Base-by-base conservation (phyloP, 2,329 filamentous ascomycete genomes). In the Talaromyces sp. region DNA sequence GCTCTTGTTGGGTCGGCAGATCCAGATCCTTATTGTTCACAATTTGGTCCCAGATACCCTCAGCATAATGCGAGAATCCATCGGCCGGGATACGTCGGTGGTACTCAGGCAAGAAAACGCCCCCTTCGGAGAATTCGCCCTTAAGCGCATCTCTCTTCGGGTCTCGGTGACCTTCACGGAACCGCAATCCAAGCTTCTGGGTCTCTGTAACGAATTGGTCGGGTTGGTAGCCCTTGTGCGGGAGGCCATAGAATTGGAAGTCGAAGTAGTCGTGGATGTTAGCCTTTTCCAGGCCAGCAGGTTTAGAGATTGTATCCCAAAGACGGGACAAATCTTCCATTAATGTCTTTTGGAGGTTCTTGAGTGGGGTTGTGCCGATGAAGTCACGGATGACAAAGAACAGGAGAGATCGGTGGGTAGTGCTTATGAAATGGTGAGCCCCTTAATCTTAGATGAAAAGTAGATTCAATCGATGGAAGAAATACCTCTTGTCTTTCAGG, bases 371-470 rank as follows among this genome's bases (percentile, higher is more conserved):
- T 43, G 86, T 90, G 60, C 94, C 94, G 60, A 97, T 84, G 73
- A 97, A 93, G 72, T 99, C 94, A 73, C 94, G 91, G 67, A 99
- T 97, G 62, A 99, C 94, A 78, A 99, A 99, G 80, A 99, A 97
- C 32, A 99, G 83, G 46, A 99, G 85, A 11, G 93, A 97, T 60
- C 92, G 85, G 27, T 93, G 90, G 27, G 87, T 91, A 16, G 90
- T 91, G 64, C 89, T 94, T 62, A 37, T 47, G 30, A 54, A 70
- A 57, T 47, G 50, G 8, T 20, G 14, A 24, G 47, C 11, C 33
- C 27, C 13, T 30, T 11, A 9, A 32, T 4, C n/a, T 32, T 2
- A 13, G n/a, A 56, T 20, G 33, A 27, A 47, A 59, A 47, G 35
- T 6, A 10, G 16, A 27, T 37, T 30, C 9, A 24, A 47, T 11